Percentiles rank a stretch among this genome's conserved stretches.
Conservation (phyloP, 2,329 filamentous ascomycete genomes). For the Xylaria sp. region DNA sequence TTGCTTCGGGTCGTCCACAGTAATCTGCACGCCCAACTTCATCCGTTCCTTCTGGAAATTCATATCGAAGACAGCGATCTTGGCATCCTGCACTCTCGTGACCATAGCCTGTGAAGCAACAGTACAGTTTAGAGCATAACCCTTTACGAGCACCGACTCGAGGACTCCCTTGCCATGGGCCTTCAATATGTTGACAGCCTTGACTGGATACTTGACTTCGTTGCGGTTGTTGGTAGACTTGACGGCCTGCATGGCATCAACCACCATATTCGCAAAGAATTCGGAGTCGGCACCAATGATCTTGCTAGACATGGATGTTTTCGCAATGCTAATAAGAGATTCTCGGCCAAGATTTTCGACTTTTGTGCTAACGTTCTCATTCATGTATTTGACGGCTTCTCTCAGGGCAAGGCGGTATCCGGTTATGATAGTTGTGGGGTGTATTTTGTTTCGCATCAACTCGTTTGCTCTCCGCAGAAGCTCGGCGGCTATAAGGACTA, state of each 20-base stretch:
- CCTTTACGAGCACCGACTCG: conserved; percentile 92
- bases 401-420: conserved; percentile 94
- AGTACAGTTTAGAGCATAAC: conserved; percentile 98
- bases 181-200: conserved; percentile 98
- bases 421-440: conserved; percentile 98
- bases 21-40: conserved; percentile 99
- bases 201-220: conserved; percentile 97
- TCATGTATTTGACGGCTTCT: conserved; percentile 98
- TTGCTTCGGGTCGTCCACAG: conserved; percentile 95
- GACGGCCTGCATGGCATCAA: conserved; percentile 94
- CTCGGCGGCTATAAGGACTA: conserved; percentile 96
- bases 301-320: conserved; percentile 99
- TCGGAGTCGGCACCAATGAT: conserved; percentile 96
- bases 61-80: conserved; percentile 97
- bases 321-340: conserved; percentile 92
- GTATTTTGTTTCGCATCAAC: conserved; percentile 99
- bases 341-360: conserved; percentile 92
- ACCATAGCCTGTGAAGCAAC: conserved; percentile 98
- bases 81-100: conserved; percentile 89
- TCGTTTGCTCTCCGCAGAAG: conserved; percentile 94
- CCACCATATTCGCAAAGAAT: conserved; percentile 97
- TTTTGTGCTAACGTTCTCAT: conserved; percentile 96
- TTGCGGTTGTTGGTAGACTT: conserved; percentile 91
- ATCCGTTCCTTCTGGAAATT: conserved; percentile 99
- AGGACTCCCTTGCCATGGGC: conserved; percentile 92